Evolutionary conservation across 352 stramenopile genomes (phyloP), one percentile per base, ranked within the genome.

Genomic region (Pythium vanterpoolii): DNA sequence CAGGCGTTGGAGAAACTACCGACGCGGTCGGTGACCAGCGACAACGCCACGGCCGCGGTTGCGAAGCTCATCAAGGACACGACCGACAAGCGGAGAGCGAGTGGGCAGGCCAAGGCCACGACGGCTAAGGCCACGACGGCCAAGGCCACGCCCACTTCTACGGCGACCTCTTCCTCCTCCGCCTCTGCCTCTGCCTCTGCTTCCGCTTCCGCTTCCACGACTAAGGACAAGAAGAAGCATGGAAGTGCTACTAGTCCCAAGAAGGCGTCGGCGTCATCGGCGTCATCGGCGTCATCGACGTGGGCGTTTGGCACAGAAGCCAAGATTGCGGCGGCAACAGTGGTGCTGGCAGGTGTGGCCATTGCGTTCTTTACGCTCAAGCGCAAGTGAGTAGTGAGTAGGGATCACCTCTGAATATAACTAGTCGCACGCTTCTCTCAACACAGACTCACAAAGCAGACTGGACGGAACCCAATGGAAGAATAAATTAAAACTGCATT

Each of bases 1-100:
- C 81, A 93, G 69, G 68, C 79, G 21, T 64, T 95, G 8, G 86
- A 94, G 70, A 69, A 55, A 10, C 69, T 93, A 14, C 76, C 86
- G 1, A 93, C 80, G 31, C 83, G 79, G 3, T 72, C 84, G 39
- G 52, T 77, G 19, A 69, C 84, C n/a, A 71, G 72, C 10, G 74
- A 82, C 40, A 95, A 95, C 67, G 79, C 77, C 21, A 82, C 67
- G 10, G 58, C 57, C n/a, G 72, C 71, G 7, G 79, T 95, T 16
- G 79, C 76, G 26, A 40, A 74, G 69, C 72, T 89, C 51, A 76
- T 95, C 49, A 74, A 74, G 33, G 71, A 79, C 60, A 82, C 66
- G n/a, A 70, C 55, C 19, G 34, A 58, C 40, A 61, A 68, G 56
- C 50, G 59, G 50, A 61, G 57, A 69, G 42, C 56, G 33, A 48